Percentiles rank a stretch among this genome's conserved stretches.
These are phyloP conservation scores for Globisporangium solare DNA, from an alignment of 352 stramenopile species.

Conservation along the genomic window DNA sequence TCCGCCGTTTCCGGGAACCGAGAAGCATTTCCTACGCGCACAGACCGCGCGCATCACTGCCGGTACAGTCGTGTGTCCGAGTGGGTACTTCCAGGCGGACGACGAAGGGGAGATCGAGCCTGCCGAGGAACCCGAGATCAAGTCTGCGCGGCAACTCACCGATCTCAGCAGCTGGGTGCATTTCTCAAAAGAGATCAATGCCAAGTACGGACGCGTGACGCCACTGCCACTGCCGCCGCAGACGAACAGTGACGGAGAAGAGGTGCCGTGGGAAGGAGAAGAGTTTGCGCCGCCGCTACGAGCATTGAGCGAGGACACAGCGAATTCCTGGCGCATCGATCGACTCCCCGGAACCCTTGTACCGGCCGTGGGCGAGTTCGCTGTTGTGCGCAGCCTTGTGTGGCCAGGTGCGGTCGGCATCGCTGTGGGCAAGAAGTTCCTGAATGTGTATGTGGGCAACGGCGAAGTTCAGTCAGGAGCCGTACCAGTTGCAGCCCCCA, in stretches of 20 bases:
- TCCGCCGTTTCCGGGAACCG: slow-evolving; percentile 83
- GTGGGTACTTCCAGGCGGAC: slow-evolving; percentile 78
- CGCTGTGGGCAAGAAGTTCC: slow-evolving; percentile 79
- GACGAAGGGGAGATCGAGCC: slow-evolving; percentile 72
- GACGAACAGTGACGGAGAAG: slow-evolving; percentile 69
- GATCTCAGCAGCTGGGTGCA: slow-evolving; percentile 84
- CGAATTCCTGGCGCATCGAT: slow-evolving; percentile 72
- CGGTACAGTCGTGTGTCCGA: slow-evolving; percentile 74
- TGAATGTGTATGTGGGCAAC: slow-evolving; percentile 89
- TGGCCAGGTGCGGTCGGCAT: slow-evolving; percentile 89
- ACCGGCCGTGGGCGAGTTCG: slow-evolving; percentile 51
- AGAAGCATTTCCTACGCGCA: slow-evolving; percentile 84
- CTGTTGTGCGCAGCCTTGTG: slow-evolving; percentile 66
- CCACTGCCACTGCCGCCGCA: slow-evolving; percentile 63
- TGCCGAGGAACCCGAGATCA: slow-evolving; percentile 63
- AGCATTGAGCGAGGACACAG: slow-evolving; percentile 57
- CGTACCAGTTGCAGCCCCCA: slow-evolving; percentile 53
- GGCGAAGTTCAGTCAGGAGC: slow-evolving; percentile 61
- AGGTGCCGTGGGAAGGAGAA: slow-evolving; percentile 60
- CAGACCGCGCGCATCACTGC: slow-evolving; percentile 89
- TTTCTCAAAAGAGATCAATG: slow-evolving; percentile 86
- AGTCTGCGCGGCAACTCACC: slow-evolving; percentile 63
- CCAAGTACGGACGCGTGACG: slow-evolving; percentile 64
- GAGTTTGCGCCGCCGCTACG: slow-evolving; percentile 59
- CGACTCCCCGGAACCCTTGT: slow-evolving; percentile 60